Percentiles rank a stretch among this genome's conserved stretches.
Evolutionary conservation across 2,329 filamentous ascomycete genomes (phyloP).

Genomic region (Phaeosphaeria sp.): DNA sequence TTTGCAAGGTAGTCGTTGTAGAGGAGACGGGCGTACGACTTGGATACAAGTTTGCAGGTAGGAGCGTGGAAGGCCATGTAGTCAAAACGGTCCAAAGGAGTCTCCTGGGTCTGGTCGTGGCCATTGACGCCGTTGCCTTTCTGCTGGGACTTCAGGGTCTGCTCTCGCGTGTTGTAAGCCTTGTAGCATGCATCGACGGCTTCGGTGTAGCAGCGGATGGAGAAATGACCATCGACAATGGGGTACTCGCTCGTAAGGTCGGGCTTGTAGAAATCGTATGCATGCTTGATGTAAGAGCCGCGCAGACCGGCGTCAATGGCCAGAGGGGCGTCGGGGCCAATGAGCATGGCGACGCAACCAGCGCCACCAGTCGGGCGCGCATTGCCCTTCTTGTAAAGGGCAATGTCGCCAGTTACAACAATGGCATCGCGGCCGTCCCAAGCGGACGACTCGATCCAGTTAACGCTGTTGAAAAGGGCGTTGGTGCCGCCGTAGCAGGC

Average conservation of each 20-base stretch:
- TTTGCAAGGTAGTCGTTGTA: conserved; percentile 60
- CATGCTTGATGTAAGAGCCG: conserved; percentile 59
- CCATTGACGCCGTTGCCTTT: conserved; percentile 48
- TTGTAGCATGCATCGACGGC: conserved; percentile 61
- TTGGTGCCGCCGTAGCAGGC: conserved; percentile 63
- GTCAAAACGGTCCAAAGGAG: conserved; percentile 60
- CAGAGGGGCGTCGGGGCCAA: conserved; percentile 59
- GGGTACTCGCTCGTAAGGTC: conserved; percentile 62
- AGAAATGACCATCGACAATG: conserved; percentile 60
- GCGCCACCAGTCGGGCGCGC: conserved; percentile 61
- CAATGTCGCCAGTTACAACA: conserved; percentile 61
- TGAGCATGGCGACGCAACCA: conserved; percentile 61
- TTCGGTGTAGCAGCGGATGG: conserved; percentile 60
- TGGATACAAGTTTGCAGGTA: conserved; percentile 62
- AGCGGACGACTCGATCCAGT: conserved; percentile 61
- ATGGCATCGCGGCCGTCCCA: conserved; percentile 62
- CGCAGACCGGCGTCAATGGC: conserved; percentile 58
- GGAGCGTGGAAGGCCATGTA: conserved; percentile 63
- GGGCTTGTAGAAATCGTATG: conserved; percentile 64
- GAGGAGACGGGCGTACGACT: conserved; percentile 60
- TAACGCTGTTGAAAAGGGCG: conserved; percentile 60
- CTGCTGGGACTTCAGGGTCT: conserved; percentile 53
- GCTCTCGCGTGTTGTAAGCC: conserved; percentile 59
- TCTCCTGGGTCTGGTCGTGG: conserved; percentile 48
- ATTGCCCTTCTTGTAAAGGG: conserved; percentile 61